Conservation (phyloP, 352 stramenopile species). For the Nothophytophthora sp. region DNA sequence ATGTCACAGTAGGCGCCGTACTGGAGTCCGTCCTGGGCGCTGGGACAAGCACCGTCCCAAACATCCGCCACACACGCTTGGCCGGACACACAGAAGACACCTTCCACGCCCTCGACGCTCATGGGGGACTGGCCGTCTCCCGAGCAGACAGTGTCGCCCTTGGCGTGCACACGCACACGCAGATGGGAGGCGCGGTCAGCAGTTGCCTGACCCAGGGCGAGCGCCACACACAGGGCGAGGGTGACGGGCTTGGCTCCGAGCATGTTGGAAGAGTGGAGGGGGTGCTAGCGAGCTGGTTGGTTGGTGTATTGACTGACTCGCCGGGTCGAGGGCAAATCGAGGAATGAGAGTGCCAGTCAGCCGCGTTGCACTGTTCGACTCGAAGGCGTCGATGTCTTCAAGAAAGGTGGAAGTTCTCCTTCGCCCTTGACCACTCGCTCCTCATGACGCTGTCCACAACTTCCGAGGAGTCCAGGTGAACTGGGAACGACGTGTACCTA, state of each 20-base stretch:
- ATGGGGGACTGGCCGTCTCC: constrained; percentile 11
- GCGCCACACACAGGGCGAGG: constrained; percentile 17
- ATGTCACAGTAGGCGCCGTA: constrained; percentile 22
- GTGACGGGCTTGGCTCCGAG: constrained; percentile 28
- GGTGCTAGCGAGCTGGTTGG: no score
- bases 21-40: constrained; percentile 19
- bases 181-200: constrained; percentile 27
- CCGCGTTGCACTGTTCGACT: not conserved
- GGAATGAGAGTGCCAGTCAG: constrained; percentile 14
- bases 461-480: no score
- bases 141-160: not conserved
- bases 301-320: no score
- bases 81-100: constrained; percentile 15
- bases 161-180: constrained; percentile 28
- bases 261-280: constrained; percentile 21
- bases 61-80: no score
- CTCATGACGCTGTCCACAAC: no score
- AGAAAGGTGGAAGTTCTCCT: no score
- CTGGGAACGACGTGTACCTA: no score
- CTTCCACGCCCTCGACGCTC: constrained; percentile 13
- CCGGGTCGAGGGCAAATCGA: constrained; percentile 22
- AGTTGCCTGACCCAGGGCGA: constrained; percentile 23
- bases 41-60: constrained; percentile 11
- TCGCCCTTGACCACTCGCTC: no score
- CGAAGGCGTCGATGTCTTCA: not conserved